phyloP scores from a whole-genome alignment of 371 early-diverging fungal species.

The Apophysomyces ossiformis region DNA sequence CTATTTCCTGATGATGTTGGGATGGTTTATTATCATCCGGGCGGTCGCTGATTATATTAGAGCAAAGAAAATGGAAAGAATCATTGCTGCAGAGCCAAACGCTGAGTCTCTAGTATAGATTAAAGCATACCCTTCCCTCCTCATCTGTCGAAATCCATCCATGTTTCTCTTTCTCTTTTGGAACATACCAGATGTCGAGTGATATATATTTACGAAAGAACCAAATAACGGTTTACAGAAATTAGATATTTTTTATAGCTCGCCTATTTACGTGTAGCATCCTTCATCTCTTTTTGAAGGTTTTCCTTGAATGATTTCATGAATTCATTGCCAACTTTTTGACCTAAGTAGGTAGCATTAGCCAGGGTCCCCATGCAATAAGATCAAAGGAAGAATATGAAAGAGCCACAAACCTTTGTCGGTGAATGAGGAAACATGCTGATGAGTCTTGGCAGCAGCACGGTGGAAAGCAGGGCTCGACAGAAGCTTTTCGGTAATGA shows the following conservation, averaged over 20 bases:
- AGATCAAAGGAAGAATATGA: not conserved
- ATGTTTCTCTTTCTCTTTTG: not conserved
- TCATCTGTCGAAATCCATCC: no score
- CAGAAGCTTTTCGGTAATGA: constrained; percentile 53
- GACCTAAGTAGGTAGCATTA: constrained; percentile 20
- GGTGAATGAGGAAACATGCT: constrained; percentile 51
- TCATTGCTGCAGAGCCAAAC: constrained; percentile 39
- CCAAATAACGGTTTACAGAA: not conserved
- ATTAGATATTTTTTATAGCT: not conserved
- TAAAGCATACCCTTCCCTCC: not conserved
- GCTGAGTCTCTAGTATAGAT: constrained; percentile 33
- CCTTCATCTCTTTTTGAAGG: constrained; percentile 52
- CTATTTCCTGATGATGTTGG: constrained; percentile 58
- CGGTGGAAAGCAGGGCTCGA: constrained; percentile 54
- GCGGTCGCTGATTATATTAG: constrained; percentile 54
- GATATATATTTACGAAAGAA: not conserved
- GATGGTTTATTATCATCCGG: constrained; percentile 58
- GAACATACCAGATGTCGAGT: constrained; percentile 8
- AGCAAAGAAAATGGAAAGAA: constrained; percentile 55
- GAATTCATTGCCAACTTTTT: constrained; percentile 39
- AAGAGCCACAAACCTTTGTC: constrained; percentile 38
- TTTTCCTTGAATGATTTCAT: constrained; percentile 57
- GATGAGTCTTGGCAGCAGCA: constrained; percentile 55
- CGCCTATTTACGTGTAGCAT: constrained; percentile 19
- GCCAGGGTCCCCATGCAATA: not conserved